These are phyloP conservation scores for Penicillium sp. DNA, from an alignment of 2,329 filamentous ascomycete species.

Conservation along the genomic window DNA sequence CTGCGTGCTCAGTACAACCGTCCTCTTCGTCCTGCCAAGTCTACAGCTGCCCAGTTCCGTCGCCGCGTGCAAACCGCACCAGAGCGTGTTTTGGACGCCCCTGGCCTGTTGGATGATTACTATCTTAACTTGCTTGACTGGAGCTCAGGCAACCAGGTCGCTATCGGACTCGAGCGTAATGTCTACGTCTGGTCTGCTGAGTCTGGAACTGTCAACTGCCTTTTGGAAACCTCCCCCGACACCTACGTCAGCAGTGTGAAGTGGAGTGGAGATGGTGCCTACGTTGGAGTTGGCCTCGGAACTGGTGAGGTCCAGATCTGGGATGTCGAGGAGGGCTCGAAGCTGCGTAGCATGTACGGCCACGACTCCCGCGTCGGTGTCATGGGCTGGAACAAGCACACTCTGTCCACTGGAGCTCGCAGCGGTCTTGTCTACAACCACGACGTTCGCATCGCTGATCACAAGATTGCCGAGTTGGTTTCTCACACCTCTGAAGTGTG, in stretches of 20 bases:
- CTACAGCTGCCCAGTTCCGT: constrained; percentile 80
- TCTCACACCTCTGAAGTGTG: constrained; percentile 98
- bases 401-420: constrained; percentile 90
- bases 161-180: constrained; percentile 92
- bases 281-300: constrained; percentile 91
- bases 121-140: constrained; percentile 98
- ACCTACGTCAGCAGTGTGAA: constrained; percentile 98
- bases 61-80: constrained; percentile 92
- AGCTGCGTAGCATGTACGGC: constrained; percentile 97
- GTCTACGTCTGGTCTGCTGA: constrained; percentile 99
- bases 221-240: constrained; percentile 84
- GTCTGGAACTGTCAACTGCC: constrained; percentile 81
- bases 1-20: constrained; percentile 97
- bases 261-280: constrained; percentile 96
- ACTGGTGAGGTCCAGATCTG: constrained; percentile 98
- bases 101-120: constrained; percentile 95
- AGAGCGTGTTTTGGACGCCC: constrained; percentile 93
- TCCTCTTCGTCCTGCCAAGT: constrained; percentile 76
- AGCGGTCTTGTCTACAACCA: constrained; percentile 98
- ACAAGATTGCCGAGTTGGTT: constrained; percentile 96
- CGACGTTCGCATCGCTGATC: constrained; percentile 93
- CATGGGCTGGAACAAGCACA: constrained; percentile 99
- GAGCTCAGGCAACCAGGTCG: constrained; percentile 97
- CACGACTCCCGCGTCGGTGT: constrained; percentile 96
- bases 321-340: constrained; percentile 92